Base-by-base conservation (phyloP, 495 filamentous ascomycete species). In the Hyphodiscus hymeniophilus region DNA sequence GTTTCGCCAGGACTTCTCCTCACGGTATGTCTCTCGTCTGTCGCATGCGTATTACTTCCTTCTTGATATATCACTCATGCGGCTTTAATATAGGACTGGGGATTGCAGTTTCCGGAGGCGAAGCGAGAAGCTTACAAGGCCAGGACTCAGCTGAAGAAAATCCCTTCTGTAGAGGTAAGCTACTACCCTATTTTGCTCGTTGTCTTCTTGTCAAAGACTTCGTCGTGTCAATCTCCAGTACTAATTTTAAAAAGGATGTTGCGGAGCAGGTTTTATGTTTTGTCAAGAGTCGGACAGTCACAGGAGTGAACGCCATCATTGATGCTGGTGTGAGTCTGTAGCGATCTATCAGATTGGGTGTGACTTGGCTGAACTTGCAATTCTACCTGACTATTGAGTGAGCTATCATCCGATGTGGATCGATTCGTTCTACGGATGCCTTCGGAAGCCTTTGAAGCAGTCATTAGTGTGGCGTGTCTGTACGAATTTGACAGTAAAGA, bases 1-100 rank as follows among this genome's bases (percentile, higher is more conserved):
- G 70, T 77, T 1, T 70, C 69, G 12, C 75, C 75, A 0, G 75
- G 75, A 1, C 32, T 79, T 22, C 53, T 76, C 48, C 56, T 74
- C 20, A 76, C 73, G 32, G 68, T 71, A 55, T 44, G 63, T 51
- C 36, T 42, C 24, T 45, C 15, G 39, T n/a, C 28, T n/a, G 17
- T 40, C 38, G 7, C 20, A 7, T 12, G 20, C 16, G 18, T 18
- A 6, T 21, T 20, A 20, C 38, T 7, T 40, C 15, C 20, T 40
- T 5, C 26, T 22, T 22, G 17, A 10, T 30, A 8, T 39, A 31
- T 17, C 3, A 7, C 15, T 47, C 1, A 20, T 47, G 61, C 35
- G 5, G 13, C 10, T 10, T 23, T 35, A 15, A 20, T 22, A 11
- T 39, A 74, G 67, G 74, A 80, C 15, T 80, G 76, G 76, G 73